Evolutionary conservation across 345 rosid genomes (phyloP).

Genomic region (Arabidopsis thaliana): TAIR10.1 NC_003070.9:29143001-29143500

Average conservation of each 20-base stretch:
- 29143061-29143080: background rate
- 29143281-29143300: background rate
- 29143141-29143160: slow-evolving; percentile 99
- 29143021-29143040: background rate
- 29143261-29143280: background rate
- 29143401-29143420: background rate
- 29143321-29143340: background rate
- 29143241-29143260: background rate
- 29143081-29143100: slow-evolving; percentile 73
- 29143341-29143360: too few relatives aligned
- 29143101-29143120: slow-evolving; percentile 98
- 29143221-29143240: background rate
- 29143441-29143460: slow-evolving; percentile 12
- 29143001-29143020: background rate
- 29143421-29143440: background rate
- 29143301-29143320: background rate
- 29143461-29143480: background rate
- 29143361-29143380: too few relatives aligned
- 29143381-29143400: background rate
- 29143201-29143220: background rate
- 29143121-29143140: slow-evolving; percentile 99
- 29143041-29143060: background rate
- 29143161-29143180: background rate
- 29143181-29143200: fast-evolving
- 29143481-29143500: slow-evolving; percentile 21